Conservation (phyloP, 345 rosid genomes). For the Hibiscus trionum region DNA sequence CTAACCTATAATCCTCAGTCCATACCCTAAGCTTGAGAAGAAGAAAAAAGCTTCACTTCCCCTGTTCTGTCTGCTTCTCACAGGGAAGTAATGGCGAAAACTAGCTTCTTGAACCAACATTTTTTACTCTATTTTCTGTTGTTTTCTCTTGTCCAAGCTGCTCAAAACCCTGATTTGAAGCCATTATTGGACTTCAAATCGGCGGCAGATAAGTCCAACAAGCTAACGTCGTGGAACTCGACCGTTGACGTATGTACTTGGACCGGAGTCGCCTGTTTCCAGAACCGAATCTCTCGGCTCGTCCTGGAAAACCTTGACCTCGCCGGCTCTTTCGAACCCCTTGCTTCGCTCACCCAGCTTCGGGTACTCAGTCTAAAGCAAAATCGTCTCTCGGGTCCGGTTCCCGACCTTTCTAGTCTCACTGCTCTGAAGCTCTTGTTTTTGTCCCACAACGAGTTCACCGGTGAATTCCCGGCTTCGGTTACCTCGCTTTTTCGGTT, state of each 20-base stretch:
- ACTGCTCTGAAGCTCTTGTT: conserved; percentile 70
- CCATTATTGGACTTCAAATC: conserved; percentile 50
- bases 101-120: conserved; percentile 7
- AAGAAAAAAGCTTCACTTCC: neutral
- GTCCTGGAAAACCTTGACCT: conserved; percentile 62
- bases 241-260: conserved; percentile 48
- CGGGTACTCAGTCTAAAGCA: conserved; percentile 73
- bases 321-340: conserved; percentile 42
- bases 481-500: conserved; percentile 41
- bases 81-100: conserved; percentile 40
- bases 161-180: conserved; percentile 40
- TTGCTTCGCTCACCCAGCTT: conserved; percentile 53
- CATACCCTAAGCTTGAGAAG: neutral
- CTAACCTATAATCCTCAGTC: conserved; percentile 7
- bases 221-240: conserved; percentile 57
- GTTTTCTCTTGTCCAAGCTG: conserved; percentile 19
- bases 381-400: conserved; percentile 51
- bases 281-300: conserved; percentile 54
- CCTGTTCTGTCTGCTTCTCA: conserved; percentile 5
- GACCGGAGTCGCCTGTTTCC: conserved; percentile 61
- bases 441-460: conserved; percentile 57
- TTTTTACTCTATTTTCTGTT: conserved; percentile 10
- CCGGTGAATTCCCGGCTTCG: conserved; percentile 57
- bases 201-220: conserved; percentile 42
- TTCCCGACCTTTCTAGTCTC: conserved; percentile 62